These are phyloP conservation scores for Fraxinus platypoda DNA, from an alignment of 305 asterid species.

Conservation along the genomic window DNA sequence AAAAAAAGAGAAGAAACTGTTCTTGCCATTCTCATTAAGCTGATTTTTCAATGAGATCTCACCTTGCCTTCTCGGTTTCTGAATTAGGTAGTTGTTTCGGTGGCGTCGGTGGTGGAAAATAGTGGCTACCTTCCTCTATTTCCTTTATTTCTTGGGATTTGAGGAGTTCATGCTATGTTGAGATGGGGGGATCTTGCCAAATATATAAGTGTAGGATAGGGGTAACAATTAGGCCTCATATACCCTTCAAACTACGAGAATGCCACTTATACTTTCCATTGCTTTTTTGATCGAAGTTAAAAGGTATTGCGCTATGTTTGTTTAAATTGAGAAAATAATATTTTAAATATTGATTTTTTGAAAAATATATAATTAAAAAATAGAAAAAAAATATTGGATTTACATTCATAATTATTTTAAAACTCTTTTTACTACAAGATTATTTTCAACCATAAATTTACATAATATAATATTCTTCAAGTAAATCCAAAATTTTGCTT, in stretches of 20 bases:
- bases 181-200: background rate
- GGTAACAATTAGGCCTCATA: background rate
- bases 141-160: background rate
- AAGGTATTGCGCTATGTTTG: too few relatives aligned
- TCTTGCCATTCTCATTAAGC: conserved; percentile 15
- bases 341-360: too few relatives aligned
- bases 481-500: too few relatives aligned
- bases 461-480: too few relatives aligned
- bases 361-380: too few relatives aligned
- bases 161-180: background rate
- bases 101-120: background rate
- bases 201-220: background rate
- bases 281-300: too few relatives aligned
- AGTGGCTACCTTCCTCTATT: too few relatives aligned
- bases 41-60: conserved; percentile 13
- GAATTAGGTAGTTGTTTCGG: background rate
- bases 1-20: background rate
- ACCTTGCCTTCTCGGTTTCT: background rate
- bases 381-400: too few relatives aligned
- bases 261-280: background rate
- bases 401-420: too few relatives aligned
- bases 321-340: too few relatives aligned
- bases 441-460: too few relatives aligned
- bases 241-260: background rate
- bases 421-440: too few relatives aligned